A percentile compares a stretch with the other conserved stretches of the same genome.
phyloP scores from a whole-genome alignment of 495 filamentous ascomycete species.

The Annulohypoxylon nitens region DNA sequence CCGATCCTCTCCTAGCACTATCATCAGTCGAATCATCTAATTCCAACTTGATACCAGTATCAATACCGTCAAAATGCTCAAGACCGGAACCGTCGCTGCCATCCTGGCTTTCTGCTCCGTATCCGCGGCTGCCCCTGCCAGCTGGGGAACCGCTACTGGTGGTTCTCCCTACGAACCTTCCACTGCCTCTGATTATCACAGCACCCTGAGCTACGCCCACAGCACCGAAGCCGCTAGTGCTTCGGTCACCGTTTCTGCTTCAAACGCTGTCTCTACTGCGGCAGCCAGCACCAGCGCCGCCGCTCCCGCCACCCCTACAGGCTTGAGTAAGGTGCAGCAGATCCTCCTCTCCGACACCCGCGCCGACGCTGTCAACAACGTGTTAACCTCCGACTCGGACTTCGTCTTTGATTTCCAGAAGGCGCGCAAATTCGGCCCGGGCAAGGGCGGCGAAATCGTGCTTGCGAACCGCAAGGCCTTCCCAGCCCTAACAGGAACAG shows the following conservation, averaged over 20 bases:
- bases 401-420: slow-evolving; percentile 59
- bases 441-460: slow-evolving; percentile 56
- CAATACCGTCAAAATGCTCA: slow-evolving; percentile 36
- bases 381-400: slow-evolving; percentile 50
- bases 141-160: slow-evolving; percentile 17
- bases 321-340: slow-evolving; percentile 45
- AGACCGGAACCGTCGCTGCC: slow-evolving; percentile 35
- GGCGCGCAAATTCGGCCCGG: slow-evolving; percentile 43
- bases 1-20: slow-evolving; percentile 1
- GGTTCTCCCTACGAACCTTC: not conserved
- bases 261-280: not conserved
- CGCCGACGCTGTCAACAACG: slow-evolving; percentile 48
- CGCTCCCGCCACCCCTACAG: slow-evolving; percentile 14
- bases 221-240: not conserved
- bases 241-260: not conserved
- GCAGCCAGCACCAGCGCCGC: slow-evolving; percentile 5
- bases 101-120: slow-evolving; percentile 47
- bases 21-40: slow-evolving; percentile 18
- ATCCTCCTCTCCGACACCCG: slow-evolving; percentile 45
- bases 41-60: slow-evolving; percentile 18
- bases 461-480: slow-evolving; percentile 57
- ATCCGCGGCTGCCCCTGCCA: slow-evolving; percentile 36
- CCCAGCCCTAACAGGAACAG: slow-evolving; percentile 57
- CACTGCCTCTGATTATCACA: slow-evolving; percentile 15
- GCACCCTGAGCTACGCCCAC: slow-evolving; percentile 24